A percentile compares a stretch with the other conserved stretches of the same genome.
These are phyloP conservation scores for Saccharomycopsis sp. DNA, from an alignment of 805 yeast genomes.

Conservation along the genomic window DNA sequence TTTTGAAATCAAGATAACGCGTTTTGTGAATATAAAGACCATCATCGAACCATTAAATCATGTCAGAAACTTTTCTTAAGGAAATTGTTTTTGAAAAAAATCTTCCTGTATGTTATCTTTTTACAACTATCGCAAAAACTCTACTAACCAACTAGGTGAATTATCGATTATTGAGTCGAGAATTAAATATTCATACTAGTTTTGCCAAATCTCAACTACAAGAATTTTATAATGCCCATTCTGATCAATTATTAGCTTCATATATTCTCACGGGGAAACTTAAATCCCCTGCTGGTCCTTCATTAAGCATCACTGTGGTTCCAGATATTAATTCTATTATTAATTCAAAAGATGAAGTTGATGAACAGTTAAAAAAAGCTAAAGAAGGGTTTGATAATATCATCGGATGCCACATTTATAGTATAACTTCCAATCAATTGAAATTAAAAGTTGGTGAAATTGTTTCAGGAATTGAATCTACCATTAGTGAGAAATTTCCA, in stretches of 20 bases:
- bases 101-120: background rate
- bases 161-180: slow-evolving; percentile 33
- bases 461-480: slow-evolving; percentile 10
- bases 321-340: too few species aligned
- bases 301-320: too few species aligned
- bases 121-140: too few species aligned
- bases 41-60: too few species aligned
- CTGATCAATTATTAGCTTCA: slow-evolving; percentile 29
- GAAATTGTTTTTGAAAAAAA: background rate
- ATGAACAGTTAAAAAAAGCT: background rate
- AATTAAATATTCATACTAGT: slow-evolving; percentile 26
- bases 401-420: background rate
- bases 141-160: slow-evolving; percentile 28
- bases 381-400: background rate
- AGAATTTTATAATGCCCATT: slow-evolving; percentile 29
- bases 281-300: too few species aligned
- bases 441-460: slow-evolving; percentile 11
- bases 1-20: too few species aligned
- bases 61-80: background rate
- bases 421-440: background rate
- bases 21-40: too few species aligned
- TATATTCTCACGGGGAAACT: slow-evolving; percentile 35
- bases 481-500: slow-evolving; percentile 3
- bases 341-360: background rate
- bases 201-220: slow-evolving; percentile 32